These are phyloP conservation scores for Oryza meyeriana DNA, from an alignment of 176 grass and related monocot species.

Conservation along the genomic window DNA sequence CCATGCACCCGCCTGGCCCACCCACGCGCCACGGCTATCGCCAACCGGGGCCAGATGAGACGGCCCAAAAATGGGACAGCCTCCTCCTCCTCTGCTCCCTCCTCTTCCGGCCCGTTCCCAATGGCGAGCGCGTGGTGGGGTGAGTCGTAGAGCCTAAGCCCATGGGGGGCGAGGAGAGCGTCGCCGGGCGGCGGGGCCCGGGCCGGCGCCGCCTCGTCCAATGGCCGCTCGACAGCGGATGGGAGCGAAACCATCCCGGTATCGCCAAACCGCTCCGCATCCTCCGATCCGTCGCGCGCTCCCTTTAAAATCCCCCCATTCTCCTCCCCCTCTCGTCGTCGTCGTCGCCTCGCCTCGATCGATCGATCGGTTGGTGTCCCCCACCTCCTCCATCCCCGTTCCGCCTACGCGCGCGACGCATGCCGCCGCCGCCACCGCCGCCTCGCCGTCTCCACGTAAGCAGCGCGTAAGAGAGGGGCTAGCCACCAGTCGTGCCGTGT, in stretches of 20 bases:
- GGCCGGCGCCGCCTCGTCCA: background rate
- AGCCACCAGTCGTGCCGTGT: background rate
- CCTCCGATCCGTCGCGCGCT: slow-evolving; percentile 19
- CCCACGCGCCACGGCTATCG: background rate
- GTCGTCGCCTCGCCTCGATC: background rate
- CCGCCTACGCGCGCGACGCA: background rate
- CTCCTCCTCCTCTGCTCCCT: background rate
- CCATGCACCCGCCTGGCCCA: background rate
- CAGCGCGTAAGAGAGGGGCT: too few relatives aligned
- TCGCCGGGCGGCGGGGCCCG: background rate
- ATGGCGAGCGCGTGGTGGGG: too few relatives aligned
- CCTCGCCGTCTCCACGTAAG: background rate
- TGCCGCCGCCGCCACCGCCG: background rate
- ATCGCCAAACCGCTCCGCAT: slow-evolving; percentile 11
- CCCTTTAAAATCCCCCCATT: slow-evolving; percentile 31
- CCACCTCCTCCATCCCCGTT: background rate
- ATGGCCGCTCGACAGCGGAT: slow-evolving; percentile 43
- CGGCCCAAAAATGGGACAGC: background rate
- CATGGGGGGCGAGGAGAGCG: background rate
- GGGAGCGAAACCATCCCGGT: slow-evolving; percentile 15
- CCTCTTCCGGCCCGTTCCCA: too few relatives aligned
- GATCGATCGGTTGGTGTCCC: background rate
- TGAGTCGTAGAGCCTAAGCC: too few relatives aligned
- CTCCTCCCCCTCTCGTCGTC: background rate
- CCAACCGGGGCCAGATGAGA: background rate